phyloP scores from a whole-genome alignment of 129 eudicot species.

The Flaveria trinervia region DNA sequence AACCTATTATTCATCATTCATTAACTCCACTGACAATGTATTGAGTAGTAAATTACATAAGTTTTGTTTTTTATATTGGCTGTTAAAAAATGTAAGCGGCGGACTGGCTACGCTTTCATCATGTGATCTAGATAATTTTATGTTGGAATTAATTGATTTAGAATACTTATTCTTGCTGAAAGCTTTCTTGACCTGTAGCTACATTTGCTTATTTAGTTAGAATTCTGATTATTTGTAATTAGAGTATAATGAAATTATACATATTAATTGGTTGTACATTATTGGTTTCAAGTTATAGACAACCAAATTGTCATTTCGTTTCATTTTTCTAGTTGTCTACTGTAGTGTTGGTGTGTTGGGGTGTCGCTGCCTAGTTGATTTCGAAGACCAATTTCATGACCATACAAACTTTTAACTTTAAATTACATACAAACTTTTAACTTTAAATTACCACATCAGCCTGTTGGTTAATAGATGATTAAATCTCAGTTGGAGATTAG shows the following conservation, averaged over 20 bases:
- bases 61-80: not conserved
- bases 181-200: slow-evolving; percentile 5
- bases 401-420: not conserved
- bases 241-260: not conserved
- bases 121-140: not conserved
- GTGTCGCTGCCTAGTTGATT: not conserved
- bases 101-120: not conserved
- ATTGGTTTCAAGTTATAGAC: not conserved
- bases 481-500: not conserved
- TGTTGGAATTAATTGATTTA: not conserved
- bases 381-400: slow-evolving; percentile 8
- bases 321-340: slow-evolving; percentile 1
- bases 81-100: not conserved
- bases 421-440: not conserved
- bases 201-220: slow-evolving; percentile 11
- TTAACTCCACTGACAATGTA: not conserved
- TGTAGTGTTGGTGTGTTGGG: not conserved
- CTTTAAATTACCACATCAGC: not conserved
- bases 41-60: not conserved
- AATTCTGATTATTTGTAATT: not conserved
- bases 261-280: not conserved
- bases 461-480: slow-evolving; percentile 15
- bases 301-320: not conserved
- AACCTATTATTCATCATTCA: not conserved
- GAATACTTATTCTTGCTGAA: not conserved